These are phyloP conservation scores for Fraxinus sp. DNA, from an alignment of 305 asterid genomes.

Conservation along the genomic window DNA sequence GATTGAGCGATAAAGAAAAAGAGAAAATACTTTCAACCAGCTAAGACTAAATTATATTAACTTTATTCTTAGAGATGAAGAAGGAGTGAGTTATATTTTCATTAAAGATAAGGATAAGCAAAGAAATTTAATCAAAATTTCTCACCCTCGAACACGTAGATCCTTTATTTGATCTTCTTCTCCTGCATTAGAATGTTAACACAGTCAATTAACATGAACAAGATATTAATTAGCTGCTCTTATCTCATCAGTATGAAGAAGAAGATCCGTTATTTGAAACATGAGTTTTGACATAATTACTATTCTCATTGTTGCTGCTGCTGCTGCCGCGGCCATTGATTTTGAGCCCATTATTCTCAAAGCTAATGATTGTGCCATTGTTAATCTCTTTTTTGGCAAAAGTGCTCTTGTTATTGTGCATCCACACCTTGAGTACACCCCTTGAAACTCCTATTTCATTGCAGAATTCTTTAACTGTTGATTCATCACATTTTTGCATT, in stretches of 20 bases:
- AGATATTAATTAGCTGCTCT: background rate
- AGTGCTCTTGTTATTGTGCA: constrained; percentile 75
- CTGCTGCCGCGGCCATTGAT: background rate
- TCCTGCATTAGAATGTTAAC: background rate
- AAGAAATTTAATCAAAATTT: background rate
- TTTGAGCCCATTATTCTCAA: background rate
- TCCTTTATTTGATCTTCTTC: background rate
- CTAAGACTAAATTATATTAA: background rate
- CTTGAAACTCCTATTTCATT: constrained; percentile 52
- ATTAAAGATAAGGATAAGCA: background rate
- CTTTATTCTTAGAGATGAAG: background rate
- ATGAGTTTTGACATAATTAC: constrained; percentile 18
- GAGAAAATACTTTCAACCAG: background rate
- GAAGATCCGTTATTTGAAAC: constrained; percentile 40
- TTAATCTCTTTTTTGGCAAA: constrained; percentile 29
- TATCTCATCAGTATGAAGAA: constrained; percentile 39
- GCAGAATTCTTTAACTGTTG: constrained; percentile 56
- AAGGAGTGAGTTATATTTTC: background rate
- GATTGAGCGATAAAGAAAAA: background rate
- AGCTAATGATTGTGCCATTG: background rate
- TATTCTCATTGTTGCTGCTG: background rate
- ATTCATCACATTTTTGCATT: constrained; percentile 51
- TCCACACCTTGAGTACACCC: constrained; percentile 79
- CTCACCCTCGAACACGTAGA: background rate
- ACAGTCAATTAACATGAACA: background rate